phyloP scores from a whole-genome alignment of 1,284 basidiomycete genomes.

The Ustilago bromivora region DNA sequence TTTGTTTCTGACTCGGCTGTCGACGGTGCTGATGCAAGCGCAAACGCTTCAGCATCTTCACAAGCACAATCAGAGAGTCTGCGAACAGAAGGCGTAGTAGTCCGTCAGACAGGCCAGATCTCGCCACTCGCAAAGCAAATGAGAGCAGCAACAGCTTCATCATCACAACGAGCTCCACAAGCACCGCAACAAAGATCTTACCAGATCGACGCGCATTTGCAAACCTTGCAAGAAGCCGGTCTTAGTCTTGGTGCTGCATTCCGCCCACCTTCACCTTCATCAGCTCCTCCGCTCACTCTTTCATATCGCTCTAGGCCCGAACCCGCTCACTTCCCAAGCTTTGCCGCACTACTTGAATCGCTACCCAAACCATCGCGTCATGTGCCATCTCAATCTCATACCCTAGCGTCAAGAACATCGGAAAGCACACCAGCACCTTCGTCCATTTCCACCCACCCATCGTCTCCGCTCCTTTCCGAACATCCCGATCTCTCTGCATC shows the following conservation, averaged over 20 bases:
- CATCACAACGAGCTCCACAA: neutral
- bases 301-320: constrained; percentile 45
- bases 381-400: neutral
- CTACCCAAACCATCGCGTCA: constrained; percentile 21
- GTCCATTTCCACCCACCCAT: constrained; percentile 39
- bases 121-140: constrained; percentile 28
- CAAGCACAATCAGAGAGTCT: neutral
- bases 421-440: constrained; percentile 41
- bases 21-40: neutral
- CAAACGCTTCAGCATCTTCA: constrained; percentile 1
- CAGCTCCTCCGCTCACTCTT: constrained; percentile 49
- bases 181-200: neutral
- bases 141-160: constrained; percentile 18
- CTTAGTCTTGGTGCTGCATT: constrained; percentile 27
- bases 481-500: constrained; percentile 43
- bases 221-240: constrained; percentile 18
- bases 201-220: constrained; percentile 23
- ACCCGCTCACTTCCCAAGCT: constrained; percentile 28
- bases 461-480: constrained; percentile 36
- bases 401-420: neutral
- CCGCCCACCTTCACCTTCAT: constrained; percentile 41
- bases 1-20: constrained; percentile 28
- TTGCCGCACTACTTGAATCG: constrained; percentile 26
- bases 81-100: constrained; percentile 4
- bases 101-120: constrained; percentile 14